phyloP scores from a whole-genome alignment of 805 yeast genomes.

The Yamadazyma laniorum region DNA sequence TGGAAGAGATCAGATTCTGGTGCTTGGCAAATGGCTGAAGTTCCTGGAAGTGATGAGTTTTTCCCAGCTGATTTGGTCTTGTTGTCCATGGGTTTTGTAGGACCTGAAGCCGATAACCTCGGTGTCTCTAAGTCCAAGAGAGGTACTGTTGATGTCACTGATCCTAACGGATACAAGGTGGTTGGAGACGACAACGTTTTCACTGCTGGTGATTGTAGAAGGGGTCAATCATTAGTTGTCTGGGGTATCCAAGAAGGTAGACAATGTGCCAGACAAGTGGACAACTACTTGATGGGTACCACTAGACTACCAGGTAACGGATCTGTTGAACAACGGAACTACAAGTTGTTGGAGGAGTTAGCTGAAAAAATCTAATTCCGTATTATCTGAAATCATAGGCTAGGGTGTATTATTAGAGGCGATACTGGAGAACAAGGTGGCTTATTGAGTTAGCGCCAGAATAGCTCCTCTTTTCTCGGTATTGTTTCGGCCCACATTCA shows the following conservation, averaged over 20 bases:
- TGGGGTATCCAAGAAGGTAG: slow-evolving; percentile 99
- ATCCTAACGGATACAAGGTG: slow-evolving; percentile 66
- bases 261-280: slow-evolving; percentile 96
- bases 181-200: slow-evolving; percentile 62
- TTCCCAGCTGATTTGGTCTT: slow-evolving; percentile 94
- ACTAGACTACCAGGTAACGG: slow-evolving; percentile 93
- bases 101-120: slow-evolving; percentile 85
- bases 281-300: slow-evolving; percentile 69
- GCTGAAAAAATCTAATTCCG: slow-evolving; percentile 52
- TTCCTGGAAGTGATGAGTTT: slow-evolving; percentile 90
- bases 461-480: no score
- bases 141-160: slow-evolving; percentile 74
- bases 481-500: no score
- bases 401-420: no score
- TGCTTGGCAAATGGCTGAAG: slow-evolving; percentile 98
- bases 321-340: slow-evolving; percentile 83
- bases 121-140: slow-evolving; percentile 69
- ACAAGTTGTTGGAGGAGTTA: slow-evolving; percentile 70
- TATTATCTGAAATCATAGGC: background rate
- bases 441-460: slow-evolving; percentile 8
- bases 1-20: slow-evolving; percentile 96
- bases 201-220: slow-evolving; percentile 98
- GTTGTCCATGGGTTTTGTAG: slow-evolving; percentile 95
- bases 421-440: background rate
- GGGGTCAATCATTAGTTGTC: slow-evolving; percentile 96